phyloP scores from a whole-genome alignment of 805 yeast genomes.

The Cyberlindnera mississippiensis region DNA sequence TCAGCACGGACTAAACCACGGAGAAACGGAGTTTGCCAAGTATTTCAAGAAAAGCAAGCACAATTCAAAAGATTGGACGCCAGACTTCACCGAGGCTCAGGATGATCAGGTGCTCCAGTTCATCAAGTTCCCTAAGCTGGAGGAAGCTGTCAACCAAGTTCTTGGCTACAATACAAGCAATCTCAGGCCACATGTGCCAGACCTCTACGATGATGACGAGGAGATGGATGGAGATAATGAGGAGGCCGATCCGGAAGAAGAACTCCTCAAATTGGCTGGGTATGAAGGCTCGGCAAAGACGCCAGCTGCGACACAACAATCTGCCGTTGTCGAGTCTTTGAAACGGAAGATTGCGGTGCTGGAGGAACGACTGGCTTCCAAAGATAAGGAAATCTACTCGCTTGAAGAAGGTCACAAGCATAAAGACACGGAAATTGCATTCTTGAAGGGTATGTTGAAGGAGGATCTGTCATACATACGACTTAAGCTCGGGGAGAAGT shows the following conservation, averaged over 20 bases:
- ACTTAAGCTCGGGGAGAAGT: conserved; percentile 17
- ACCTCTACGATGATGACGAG: conserved; percentile 7
- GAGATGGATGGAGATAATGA: conserved; percentile 4
- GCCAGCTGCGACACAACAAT: neutral
- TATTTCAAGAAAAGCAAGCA: conserved; percentile 19
- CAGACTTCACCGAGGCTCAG: conserved; percentile 13
- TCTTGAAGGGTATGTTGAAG: conserved; percentile 23
- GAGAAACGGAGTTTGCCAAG: conserved; percentile 21
- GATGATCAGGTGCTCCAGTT: conserved; percentile 12
- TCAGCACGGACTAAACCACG: conserved; percentile 25
- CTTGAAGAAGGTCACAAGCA: conserved; percentile 9
- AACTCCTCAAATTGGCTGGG: conserved; percentile 19
- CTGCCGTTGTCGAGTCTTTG: conserved; percentile 1
- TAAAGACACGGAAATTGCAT: conserved; percentile 22
- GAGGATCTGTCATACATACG: conserved; percentile 25
- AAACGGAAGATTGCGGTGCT: conserved; percentile 2
- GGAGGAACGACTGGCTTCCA: conserved; percentile 8
- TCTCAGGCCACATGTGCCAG: conserved; percentile 10
- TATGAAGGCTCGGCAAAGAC: conserved; percentile 4
- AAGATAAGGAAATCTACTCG: conserved; percentile 3
- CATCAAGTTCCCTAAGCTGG: conserved; percentile 18
- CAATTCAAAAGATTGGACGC: conserved; percentile 26
- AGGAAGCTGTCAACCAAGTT: conserved; percentile 16
- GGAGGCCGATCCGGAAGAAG: conserved; percentile 17
- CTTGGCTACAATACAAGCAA: conserved; percentile 9